Evolutionary conservation across 2,329 filamentous ascomycete species (phyloP).

Genomic region (Aureobasidium mangrovei): DNA sequence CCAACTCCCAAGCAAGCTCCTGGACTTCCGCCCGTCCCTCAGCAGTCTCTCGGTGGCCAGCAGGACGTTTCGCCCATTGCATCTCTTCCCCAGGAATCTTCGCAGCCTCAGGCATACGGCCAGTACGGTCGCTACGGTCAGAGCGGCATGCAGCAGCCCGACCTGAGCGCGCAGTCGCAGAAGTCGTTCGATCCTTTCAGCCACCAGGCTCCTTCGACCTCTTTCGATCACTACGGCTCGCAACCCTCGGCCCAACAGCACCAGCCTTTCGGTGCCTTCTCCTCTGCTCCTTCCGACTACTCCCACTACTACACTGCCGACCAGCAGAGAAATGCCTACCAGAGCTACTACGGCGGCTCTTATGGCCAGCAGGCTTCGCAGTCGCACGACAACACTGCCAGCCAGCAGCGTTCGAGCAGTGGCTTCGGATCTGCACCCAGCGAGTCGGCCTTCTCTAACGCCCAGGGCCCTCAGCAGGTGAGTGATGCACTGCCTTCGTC

Average conservation of each 20-base stretch:
- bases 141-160: constrained; percentile 42
- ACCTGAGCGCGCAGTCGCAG: constrained; percentile 52
- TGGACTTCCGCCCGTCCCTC: constrained; percentile 52
- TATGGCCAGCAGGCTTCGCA: constrained; percentile 43
- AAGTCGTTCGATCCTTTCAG: constrained; percentile 85
- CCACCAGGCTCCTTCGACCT: constrained; percentile 54
- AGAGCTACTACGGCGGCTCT: constrained; percentile 51
- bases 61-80: constrained; percentile 37
- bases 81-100: constrained; percentile 42
- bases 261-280: constrained; percentile 55
- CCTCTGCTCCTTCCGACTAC: constrained; percentile 69
- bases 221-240: constrained; percentile 40
- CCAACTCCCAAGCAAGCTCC: constrained; percentile 52
- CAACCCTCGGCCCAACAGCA: constrained; percentile 52
- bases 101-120: constrained; percentile 43
- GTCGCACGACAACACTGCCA: constrained; percentile 62
- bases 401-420: constrained; percentile 68
- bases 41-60: constrained; percentile 33
- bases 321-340: constrained; percentile 64
- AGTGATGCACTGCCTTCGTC: constrained; percentile 22
- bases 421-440: constrained; percentile 58
- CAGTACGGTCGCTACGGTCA: constrained; percentile 65
- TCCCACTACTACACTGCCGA: constrained; percentile 77
- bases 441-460: constrained; percentile 54
- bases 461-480: constrained; percentile 49